These are phyloP conservation scores for Sporobolomyces roseus DNA, from an alignment of 768 basidiomycete species.

Conservation along the genomic window DNA sequence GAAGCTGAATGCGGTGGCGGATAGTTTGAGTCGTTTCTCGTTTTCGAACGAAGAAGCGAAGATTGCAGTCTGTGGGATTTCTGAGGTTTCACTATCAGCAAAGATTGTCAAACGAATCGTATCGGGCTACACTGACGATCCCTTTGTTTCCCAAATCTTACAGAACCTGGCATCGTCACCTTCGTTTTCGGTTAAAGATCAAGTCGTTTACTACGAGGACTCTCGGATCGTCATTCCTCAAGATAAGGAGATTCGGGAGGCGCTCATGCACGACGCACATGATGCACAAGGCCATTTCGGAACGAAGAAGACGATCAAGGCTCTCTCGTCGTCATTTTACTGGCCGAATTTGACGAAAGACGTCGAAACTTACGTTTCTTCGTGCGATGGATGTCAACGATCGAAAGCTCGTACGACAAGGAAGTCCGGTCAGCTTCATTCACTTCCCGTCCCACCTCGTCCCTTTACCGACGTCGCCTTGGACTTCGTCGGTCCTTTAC, in stretches of 20 bases:
- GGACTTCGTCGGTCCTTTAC: slow-evolving; percentile 25
- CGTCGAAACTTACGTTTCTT: slow-evolving; percentile 47
- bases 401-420: slow-evolving; percentile 47
- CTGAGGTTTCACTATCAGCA: not conserved
- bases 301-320: slow-evolving; percentile 40
- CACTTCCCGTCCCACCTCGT: slow-evolving; percentile 40
- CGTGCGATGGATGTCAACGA: slow-evolving; percentile 47
- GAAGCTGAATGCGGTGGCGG: slow-evolving; percentile 4
- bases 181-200: not conserved
- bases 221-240: slow-evolving; percentile 44
- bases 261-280: slow-evolving; percentile 25
- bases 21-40: slow-evolving; percentile 11
- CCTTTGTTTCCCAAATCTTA: not conserved
- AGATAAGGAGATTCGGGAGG: not conserved
- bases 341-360: slow-evolving; percentile 49
- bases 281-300: slow-evolving; percentile 44
- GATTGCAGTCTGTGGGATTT: slow-evolving; percentile 1
- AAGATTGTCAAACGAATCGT: not conserved
- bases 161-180: not conserved
- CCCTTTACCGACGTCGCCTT: slow-evolving; percentile 7
- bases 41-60: not conserved
- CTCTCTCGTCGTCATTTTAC: slow-evolving; percentile 37
- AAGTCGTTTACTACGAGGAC: slow-evolving; percentile 36
- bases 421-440: slow-evolving; percentile 28
- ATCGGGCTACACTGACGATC: slow-evolving; percentile 6